Percentiles rank a stretch among this genome's conserved stretches.
Conservation (phyloP, 495 filamentous ascomycete genomes). For the Poronia punctata region DNA sequence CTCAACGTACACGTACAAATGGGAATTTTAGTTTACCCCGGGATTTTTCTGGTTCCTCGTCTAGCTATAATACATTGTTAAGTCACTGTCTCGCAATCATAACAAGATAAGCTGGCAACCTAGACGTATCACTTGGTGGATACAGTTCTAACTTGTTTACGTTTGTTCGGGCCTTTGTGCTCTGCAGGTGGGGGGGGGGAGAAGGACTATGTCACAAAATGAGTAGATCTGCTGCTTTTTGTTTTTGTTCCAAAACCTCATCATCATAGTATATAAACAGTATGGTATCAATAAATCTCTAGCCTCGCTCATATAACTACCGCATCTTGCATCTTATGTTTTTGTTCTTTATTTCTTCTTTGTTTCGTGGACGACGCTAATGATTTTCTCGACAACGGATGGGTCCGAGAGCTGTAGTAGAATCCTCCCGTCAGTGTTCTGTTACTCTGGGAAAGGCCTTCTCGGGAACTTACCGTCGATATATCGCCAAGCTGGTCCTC, state of each 20-base stretch:
- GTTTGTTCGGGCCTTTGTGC: no score
- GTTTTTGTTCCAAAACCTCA: slow-evolving; percentile 4
- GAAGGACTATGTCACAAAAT: no score
- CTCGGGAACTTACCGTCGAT: slow-evolving; percentile 63
- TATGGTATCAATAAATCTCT: slow-evolving; percentile 15
- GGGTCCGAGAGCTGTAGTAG: slow-evolving; percentile 76
- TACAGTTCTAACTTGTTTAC: no score
- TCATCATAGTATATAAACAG: slow-evolving; percentile 7
- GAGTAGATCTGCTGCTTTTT: no score
- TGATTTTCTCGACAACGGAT: slow-evolving; percentile 82
- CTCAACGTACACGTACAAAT: no score
- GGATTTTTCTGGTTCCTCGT: no score
- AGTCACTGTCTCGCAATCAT: no score
- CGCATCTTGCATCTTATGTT: slow-evolving; percentile 1
- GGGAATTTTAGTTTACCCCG: no score
- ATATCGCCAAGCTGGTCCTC: slow-evolving; percentile 94
- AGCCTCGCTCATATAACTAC: not conserved
- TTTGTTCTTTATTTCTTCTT: slow-evolving; percentile 39
- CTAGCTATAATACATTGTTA: no score
- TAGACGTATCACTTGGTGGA: no score
- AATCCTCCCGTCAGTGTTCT: slow-evolving; percentile 28
- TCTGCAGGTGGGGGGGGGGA: no score
- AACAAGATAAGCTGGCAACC: no score
- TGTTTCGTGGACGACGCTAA: slow-evolving; percentile 61
- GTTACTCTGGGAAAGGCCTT: not conserved